phyloP scores from a whole-genome alignment of 2,329 filamentous ascomycete species.

The Nakataea oryzae region DNA sequence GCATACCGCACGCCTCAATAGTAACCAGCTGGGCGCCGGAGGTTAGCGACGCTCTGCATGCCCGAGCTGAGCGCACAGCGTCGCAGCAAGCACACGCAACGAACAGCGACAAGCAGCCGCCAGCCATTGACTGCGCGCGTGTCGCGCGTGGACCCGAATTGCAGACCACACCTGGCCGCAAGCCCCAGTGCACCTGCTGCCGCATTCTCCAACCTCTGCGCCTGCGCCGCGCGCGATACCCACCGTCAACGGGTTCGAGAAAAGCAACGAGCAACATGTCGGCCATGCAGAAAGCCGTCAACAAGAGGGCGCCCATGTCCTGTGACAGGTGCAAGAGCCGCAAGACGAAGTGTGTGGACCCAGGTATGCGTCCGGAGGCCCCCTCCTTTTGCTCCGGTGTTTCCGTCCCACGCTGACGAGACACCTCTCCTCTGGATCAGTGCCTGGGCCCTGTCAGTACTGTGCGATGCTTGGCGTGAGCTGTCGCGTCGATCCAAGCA shows the following conservation, averaged over 20 bases:
- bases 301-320: conserved; percentile 17
- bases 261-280: background rate
- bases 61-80: background rate
- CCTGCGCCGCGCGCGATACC: background rate
- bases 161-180: background rate
- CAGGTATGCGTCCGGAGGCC: background rate
- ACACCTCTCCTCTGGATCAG: conserved; percentile 3
- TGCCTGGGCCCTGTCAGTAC: conserved; percentile 15
- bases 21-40: background rate
- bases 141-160: background rate
- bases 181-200: background rate
- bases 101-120: too few relatives aligned
- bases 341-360: conserved; percentile 16
- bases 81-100: background rate
- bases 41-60: background rate
- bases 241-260: background rate
- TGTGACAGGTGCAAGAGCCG: conserved; percentile 18
- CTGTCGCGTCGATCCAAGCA: background rate
- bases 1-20: background rate
- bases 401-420: background rate
- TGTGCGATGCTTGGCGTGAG: background rate
- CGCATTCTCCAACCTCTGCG: background rate
- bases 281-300: conserved; percentile 2
- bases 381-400: background rate
- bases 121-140: background rate